Base-by-base conservation (phyloP, 1,284 basidiomycete species). In the Papiliotrema laurentii region DNA sequence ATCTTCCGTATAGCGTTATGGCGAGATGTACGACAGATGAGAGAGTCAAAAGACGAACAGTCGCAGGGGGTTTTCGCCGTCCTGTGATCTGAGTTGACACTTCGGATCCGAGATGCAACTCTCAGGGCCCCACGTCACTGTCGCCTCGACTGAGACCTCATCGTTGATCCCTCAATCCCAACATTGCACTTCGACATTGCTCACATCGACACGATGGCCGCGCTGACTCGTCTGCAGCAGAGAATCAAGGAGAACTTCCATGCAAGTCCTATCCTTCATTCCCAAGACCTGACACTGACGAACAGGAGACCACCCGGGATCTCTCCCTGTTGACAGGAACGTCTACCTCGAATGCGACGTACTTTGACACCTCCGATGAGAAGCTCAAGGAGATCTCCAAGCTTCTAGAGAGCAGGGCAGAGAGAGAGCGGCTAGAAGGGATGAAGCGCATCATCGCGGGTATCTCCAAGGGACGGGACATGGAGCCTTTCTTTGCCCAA, bases 361-460 rank as follows among this genome's bases (percentile, higher is more conserved):
- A 73, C 57, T 75, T 74, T 45, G 74, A 75, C 40, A 66, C 68
- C 2, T 67, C 65, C 13, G 72, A 73, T 61, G 73, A 75, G 52
- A 70, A 69, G 53, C 55, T 72, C 37, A 65, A 66, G 42, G 72
- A 89, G 63, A 86, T 96, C 40, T 80, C 82, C 48, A 84, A 83
- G 61, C 86, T 96, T 61, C 80, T 97, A 35, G 88, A 93, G 61
- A 88, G 86, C 5, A 85, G 80, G 56, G 84, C 83, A 49, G 92
- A 96, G 62, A 77, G 84, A 49, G 91, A 96, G 67, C 89, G 91
- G 64, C 75, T 94, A 45, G 90, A 96, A 62, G 92, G 89, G 6
- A 86, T 97, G 84, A 93, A 93, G 74, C 79, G 89, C 56, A 81
- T 97, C 49, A 83, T 96, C 55, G 92, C 90, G 38, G 90, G 93